Conservation (phyloP, 2,329 filamentous ascomycete genomes). For the Cordyceps fumosorosea region DNA sequence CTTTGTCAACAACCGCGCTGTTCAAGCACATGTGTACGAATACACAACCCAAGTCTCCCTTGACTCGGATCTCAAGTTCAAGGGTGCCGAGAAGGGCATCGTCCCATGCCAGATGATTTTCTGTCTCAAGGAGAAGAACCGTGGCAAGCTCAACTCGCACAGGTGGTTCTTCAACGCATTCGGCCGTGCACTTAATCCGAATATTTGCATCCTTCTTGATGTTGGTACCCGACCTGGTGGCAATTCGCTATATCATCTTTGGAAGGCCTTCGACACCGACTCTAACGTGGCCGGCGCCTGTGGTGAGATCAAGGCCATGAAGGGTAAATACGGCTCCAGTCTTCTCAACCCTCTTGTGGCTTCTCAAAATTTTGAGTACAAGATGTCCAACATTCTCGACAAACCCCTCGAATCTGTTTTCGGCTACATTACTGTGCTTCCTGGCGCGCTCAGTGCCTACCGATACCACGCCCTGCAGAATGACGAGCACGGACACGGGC, state of each 20-base stretch:
- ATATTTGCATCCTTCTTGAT: conserved; percentile 93
- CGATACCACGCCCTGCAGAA: conserved; percentile 95
- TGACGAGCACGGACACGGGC: conserved; percentile 89
- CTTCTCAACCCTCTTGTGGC: conserved; percentile 91
- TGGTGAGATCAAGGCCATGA: conserved; percentile 96
- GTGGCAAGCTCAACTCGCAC: conserved; percentile 96
- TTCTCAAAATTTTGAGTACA: conserved; percentile 98
- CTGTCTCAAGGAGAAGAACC: conserved; percentile 95
- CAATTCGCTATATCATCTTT: conserved; percentile 92
- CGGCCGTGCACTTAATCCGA: conserved; percentile 83
- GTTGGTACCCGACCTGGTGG: conserved; percentile 87
- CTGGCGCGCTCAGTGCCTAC: conserved; percentile 91
- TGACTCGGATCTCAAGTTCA: conserved; percentile 94
- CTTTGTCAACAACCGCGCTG: conserved; percentile 89
- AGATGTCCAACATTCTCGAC: conserved; percentile 98
- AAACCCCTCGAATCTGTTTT: conserved; percentile 97
- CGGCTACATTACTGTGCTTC: conserved; percentile 94
- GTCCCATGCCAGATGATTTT: conserved; percentile 98
- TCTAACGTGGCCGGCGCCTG: conserved; percentile 96
- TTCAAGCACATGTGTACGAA: conserved; percentile 96
- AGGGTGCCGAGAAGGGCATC: conserved; percentile 97
- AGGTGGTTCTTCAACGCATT: conserved; percentile 99
- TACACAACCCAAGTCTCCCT: conserved; percentile 98
- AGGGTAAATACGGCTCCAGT: conserved; percentile 75
- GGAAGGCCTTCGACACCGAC: conserved; percentile 98